Percentiles rank a stretch among this genome's conserved stretches.
Conservation (phyloP, 345 rosid genomes). For the Pistacia vera region DNA sequence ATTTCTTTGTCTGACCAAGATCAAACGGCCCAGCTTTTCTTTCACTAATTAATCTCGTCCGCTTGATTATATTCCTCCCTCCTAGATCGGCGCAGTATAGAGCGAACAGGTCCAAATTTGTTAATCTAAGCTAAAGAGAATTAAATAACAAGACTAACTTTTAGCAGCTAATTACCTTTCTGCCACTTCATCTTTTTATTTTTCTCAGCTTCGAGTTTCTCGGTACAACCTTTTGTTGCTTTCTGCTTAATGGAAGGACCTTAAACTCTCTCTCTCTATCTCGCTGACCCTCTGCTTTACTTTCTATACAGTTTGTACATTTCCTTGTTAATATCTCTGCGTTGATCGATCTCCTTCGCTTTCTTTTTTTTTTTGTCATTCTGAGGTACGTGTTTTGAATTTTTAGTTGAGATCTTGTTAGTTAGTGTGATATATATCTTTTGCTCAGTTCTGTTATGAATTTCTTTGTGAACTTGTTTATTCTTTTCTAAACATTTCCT, state of each 20-base stretch:
- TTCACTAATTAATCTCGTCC: slow-evolving; percentile 18
- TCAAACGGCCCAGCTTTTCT: slow-evolving; percentile 38
- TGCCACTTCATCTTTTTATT: slow-evolving; percentile 23
- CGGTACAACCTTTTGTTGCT: slow-evolving; percentile 52
- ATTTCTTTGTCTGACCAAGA: slow-evolving; percentile 14
- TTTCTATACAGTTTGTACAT: slow-evolving; percentile 33
- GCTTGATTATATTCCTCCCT: slow-evolving; percentile 32
- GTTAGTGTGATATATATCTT: neutral
- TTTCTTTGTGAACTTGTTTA: neutral
- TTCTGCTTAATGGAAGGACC: slow-evolving; percentile 69
- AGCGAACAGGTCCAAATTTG: slow-evolving; percentile 22
- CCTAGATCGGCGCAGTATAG: slow-evolving; percentile 20
- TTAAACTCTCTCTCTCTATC: slow-evolving; percentile 28
- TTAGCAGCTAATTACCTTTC: slow-evolving; percentile 24
- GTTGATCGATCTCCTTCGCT: slow-evolving; percentile 20
- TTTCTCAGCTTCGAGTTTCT: slow-evolving; percentile 24
- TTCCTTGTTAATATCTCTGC: slow-evolving; percentile 17
- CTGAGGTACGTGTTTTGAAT: slow-evolving; percentile 25
- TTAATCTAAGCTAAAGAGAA: neutral
- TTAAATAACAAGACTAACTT: slow-evolving; percentile 15
- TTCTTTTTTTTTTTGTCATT: slow-evolving; percentile 7
- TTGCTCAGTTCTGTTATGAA: neutral
- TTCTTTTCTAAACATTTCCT: neutral
- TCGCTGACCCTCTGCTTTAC: slow-evolving; percentile 20
- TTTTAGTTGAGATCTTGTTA: slow-evolving; percentile 23